These are phyloP conservation scores for Aspergillus hiratsukae DNA, from an alignment of 2,329 filamentous ascomycete species.

Conservation along the genomic window DNA sequence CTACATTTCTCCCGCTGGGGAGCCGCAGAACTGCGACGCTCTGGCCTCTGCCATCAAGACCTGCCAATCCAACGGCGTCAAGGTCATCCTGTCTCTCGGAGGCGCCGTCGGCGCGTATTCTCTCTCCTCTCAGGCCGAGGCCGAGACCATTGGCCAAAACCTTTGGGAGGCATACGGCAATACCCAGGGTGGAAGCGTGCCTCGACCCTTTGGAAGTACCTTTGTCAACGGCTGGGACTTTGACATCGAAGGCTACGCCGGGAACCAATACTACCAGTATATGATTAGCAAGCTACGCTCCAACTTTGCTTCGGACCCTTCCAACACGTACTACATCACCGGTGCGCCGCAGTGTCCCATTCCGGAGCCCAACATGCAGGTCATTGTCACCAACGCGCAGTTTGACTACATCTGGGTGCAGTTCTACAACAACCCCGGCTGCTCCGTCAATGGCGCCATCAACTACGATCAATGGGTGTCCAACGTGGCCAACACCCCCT, in stretches of 20 bases:
- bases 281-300: constrained; percentile 23
- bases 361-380: constrained; percentile 43
- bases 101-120: constrained; percentile 38
- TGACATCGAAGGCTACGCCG: constrained; percentile 42
- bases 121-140: constrained; percentile 33
- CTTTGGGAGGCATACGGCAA: constrained; percentile 45
- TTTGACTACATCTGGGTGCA: constrained; percentile 46
- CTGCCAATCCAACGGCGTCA: constrained; percentile 43
- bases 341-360: constrained; percentile 46
- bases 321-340: constrained; percentile 44
- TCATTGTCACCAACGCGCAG: constrained; percentile 35
- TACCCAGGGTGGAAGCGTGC: constrained; percentile 35
- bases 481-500: constrained; percentile 14
- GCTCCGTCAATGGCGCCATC: constrained; percentile 19
- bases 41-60: constrained; percentile 40
- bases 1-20: constrained; percentile 23
- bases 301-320: constrained; percentile 31
- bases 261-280: constrained; percentile 34
- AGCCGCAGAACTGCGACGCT: constrained; percentile 30
- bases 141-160: constrained; percentile 35
- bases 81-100: constrained; percentile 45
- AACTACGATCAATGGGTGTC: constrained; percentile 21
- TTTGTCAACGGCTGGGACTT: constrained; percentile 52
- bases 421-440: constrained; percentile 42
- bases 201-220: constrained; percentile 14